Evolutionary conservation across 2,329 filamentous ascomycete species (phyloP).

Genomic region (Ophiostoma quercus): DNA sequence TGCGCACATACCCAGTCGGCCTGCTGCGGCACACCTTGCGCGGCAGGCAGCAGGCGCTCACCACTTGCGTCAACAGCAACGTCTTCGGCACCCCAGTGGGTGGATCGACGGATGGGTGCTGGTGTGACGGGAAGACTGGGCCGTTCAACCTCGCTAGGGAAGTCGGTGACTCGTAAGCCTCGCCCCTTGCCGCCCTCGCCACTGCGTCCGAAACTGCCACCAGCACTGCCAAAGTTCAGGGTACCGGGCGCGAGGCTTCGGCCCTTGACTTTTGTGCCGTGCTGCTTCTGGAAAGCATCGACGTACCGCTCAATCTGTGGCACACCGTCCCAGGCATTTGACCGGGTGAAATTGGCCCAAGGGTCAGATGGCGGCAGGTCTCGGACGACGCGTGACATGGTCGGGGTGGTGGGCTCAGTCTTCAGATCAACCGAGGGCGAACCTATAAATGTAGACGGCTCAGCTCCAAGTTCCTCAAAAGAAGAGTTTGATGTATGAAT

Average conservation of each 20-base stretch:
- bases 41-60: slow-evolving; percentile 60
- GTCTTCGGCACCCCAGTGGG: slow-evolving; percentile 54
- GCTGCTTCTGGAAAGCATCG: slow-evolving; percentile 62
- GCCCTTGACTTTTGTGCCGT: slow-evolving; percentile 36
- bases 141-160: slow-evolving; percentile 73
- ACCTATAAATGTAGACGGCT: slow-evolving; percentile 34
- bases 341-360: slow-evolving; percentile 68
- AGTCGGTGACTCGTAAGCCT: slow-evolving; percentile 73
- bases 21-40: slow-evolving; percentile 80
- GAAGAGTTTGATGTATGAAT: slow-evolving; percentile 5
- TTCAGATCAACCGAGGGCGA: slow-evolving; percentile 37
- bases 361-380: slow-evolving; percentile 45
- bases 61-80: slow-evolving; percentile 39
- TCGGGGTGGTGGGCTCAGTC: slow-evolving; percentile 45
- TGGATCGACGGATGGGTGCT: slow-evolving; percentile 65
- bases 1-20: slow-evolving; percentile 87
- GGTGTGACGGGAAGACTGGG: slow-evolving; percentile 89
- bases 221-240: slow-evolving; percentile 23
- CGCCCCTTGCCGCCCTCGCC: slow-evolving; percentile 28
- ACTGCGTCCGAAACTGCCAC: neutral
- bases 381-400: slow-evolving; percentile 44
- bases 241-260: slow-evolving; percentile 27
- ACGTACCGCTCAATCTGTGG: slow-evolving; percentile 86
- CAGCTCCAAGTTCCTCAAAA: slow-evolving; percentile 31
- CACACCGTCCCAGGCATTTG: slow-evolving; percentile 90